Evolutionary conservation across 164 flowering plant species (phyloP), one percentile per base, ranked within the genome.

Genomic region (Sedum album): DNA sequence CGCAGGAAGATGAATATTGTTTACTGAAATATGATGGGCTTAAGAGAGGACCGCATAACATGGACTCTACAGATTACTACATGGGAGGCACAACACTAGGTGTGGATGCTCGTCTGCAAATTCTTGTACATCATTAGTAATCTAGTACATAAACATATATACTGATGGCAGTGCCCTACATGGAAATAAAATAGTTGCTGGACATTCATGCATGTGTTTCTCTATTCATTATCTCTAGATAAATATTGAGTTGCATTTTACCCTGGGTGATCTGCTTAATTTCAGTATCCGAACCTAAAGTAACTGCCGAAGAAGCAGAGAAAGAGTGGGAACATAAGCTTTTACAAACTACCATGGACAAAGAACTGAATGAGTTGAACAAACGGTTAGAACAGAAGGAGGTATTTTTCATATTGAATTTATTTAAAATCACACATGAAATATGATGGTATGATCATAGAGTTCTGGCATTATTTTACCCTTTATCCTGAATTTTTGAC

Each of bases 241-340:
- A 15, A 33, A 69, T 31, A 5, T 23, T 60, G 17, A n/a, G 26
- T 23, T 38, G 15, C 35, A 8, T 46, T 53, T 25, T 67, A 35
- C 9, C 51, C 49, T 38, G 20, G 67, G 25, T 51, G 17, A 49
- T 3, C 31, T 23, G 8, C 60, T 10, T 36, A 46, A 63, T 60
- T 60, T 70, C 74, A 73, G 73, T 79, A 84, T 92, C 89, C 71
- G 96, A 90, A 80, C 76, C 89, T 57, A 79, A 75, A 70, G 97
- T 84, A 72, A 80, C 83, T 66, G 95, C 87, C 74, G 96, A 84
- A 77, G 91, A 80, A 77, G 87, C 74, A 20, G 86, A 82, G 60
- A 88, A 88, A 71, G 98, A 90, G 78, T 87, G 85, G 96, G 96
- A 93, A 74, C 93, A 93, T 78, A 81, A 81, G 15, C 78, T 88